Conservation (phyloP, 495 filamentous ascomycete genomes). For the Durotheca rogersii region DNA sequence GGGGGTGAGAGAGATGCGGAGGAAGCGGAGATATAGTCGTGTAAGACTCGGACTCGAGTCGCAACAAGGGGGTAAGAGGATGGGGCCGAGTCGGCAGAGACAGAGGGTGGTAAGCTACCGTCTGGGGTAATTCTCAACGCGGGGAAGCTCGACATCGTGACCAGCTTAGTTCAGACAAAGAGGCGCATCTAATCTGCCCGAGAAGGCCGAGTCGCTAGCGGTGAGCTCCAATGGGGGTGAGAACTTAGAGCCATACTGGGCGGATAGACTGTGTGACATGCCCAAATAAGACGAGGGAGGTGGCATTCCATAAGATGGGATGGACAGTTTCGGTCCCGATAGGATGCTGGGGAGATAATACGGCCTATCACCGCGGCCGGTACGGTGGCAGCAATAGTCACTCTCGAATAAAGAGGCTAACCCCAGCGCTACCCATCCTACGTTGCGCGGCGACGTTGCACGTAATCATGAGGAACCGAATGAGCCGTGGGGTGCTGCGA, state of each 20-base stretch:
- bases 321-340: conserved; percentile 2
- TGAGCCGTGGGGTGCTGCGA: no score
- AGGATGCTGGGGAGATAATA: conserved; percentile 4
- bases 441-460: no score
- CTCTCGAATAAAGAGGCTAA: no score
- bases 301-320: conserved; percentile 1
- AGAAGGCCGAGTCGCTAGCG: conserved; percentile 8
- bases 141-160: conserved; percentile 26
- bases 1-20: not conserved
- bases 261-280: conserved; percentile 16
- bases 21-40: conserved; percentile 6
- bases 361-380: conserved; percentile 4
- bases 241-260: not conserved
- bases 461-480: no score
- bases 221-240: conserved; percentile 8
- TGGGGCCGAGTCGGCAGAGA: conserved; percentile 15
- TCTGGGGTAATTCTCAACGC: conserved; percentile 17
- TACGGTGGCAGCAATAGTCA: no score
- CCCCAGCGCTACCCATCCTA: no score
- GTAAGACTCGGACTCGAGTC: conserved; percentile 11
- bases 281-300: not conserved
- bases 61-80: not conserved
- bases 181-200: conserved; percentile 1
- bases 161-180: no score
- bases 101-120: conserved; percentile 9